Percentiles rank a stretch among this genome's conserved stretches.
Evolutionary conservation across 495 filamentous ascomycete genomes (phyloP).

Genomic region (Tuber indicum): DNA sequence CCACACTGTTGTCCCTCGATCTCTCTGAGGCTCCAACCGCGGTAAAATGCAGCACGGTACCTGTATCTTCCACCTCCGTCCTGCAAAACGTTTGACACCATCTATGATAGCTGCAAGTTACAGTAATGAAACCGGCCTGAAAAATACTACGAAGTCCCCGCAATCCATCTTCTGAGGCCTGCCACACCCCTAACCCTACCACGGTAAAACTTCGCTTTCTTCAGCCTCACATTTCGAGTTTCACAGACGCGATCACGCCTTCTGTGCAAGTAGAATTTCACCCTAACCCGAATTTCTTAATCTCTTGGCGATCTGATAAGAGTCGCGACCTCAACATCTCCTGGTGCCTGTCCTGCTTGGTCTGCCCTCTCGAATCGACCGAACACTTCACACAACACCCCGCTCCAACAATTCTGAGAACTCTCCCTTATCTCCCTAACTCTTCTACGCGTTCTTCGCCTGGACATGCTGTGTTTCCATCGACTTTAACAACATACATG

Average conservation of each 20-base stretch:
- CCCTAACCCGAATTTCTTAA: conserved; percentile 12
- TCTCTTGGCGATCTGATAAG: conserved; percentile 37
- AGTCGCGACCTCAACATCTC: conserved; percentile 34
- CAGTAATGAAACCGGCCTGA: neutral
- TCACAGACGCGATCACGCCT: neutral
- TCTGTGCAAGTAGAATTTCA: neutral
- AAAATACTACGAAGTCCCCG: neutral
- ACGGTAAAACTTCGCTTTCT: neutral
- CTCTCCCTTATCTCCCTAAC: neutral
- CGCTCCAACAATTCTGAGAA: neutral
- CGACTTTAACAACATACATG: conserved; percentile 18
- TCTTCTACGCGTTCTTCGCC: conserved; percentile 15
- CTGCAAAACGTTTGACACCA: neutral
- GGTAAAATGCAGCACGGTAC: neutral
- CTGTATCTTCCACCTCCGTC: neutral
- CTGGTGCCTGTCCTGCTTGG: conserved; percentile 7
- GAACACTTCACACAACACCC: conserved; percentile 1
- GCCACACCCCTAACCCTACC: neutral
- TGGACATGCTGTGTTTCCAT: conserved; percentile 23
- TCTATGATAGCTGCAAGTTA: neutral
- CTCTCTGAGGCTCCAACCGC: neutral
- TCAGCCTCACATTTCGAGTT: neutral
- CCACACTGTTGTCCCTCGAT: neutral
- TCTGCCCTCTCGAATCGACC: conserved; percentile 6
- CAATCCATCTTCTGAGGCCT: neutral